Evolutionary conservation across 371 early-diverging fungal genomes (phyloP).

Genomic region (Rhizopus sp.): DNA sequence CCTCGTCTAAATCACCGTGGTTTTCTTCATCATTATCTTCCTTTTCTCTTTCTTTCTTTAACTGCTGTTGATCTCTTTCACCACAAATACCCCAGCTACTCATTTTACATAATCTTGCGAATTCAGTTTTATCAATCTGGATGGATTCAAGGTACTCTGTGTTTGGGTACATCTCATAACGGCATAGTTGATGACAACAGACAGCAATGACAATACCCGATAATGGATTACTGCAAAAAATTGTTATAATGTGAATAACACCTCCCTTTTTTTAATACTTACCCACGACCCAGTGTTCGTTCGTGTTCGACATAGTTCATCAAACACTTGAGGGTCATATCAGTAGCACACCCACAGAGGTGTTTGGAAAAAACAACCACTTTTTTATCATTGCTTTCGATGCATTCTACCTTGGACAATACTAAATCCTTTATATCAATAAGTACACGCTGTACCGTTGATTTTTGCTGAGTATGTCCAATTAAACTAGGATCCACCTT

Average conservation of each 20-base stretch:
- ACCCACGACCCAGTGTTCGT: constrained; percentile 32
- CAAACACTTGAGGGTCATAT: constrained; percentile 80
- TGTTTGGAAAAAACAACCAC: constrained; percentile 85
- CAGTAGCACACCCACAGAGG: constrained; percentile 93
- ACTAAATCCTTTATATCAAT: constrained; percentile 88
- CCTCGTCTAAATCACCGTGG: constrained; percentile 44
- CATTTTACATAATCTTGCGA: constrained; percentile 64
- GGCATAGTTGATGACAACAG: constrained; percentile 90
- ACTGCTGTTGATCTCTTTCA: constrained; percentile 5
- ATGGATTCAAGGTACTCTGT: constrained; percentile 58
- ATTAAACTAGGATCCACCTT: constrained; percentile 60
- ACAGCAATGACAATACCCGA: constrained; percentile 83
- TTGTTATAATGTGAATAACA: not conserved
- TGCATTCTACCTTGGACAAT: constrained; percentile 45
- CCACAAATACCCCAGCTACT: constrained; percentile 79
- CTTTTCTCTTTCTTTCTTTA: constrained; percentile 11
- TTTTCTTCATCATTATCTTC: constrained; percentile 40
- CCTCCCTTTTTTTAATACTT: constrained; percentile 12
- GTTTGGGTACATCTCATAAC: constrained; percentile 76
- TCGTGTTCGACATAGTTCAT: constrained; percentile 57
- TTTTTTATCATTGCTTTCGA: constrained; percentile 41
- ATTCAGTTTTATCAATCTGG: constrained; percentile 53
- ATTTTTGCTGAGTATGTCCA: constrained; percentile 32
- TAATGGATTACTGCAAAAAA: constrained; percentile 43
- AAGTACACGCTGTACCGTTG: constrained; percentile 62